These are phyloP conservation scores for Yamadazyma oceani DNA, from an alignment of 1,139 yeast species.

Conservation along the genomic window DNA sequence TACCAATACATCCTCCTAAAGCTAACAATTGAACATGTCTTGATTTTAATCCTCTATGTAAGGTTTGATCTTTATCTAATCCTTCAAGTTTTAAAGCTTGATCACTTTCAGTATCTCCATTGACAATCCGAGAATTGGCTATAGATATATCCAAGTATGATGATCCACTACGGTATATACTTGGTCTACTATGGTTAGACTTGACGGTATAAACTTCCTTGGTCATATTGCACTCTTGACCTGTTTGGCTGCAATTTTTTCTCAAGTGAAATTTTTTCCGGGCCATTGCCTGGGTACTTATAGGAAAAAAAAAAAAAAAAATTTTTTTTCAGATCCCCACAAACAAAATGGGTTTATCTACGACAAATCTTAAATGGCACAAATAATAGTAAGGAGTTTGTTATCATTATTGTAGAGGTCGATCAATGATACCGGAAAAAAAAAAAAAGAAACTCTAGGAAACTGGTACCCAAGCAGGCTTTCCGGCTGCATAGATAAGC, in stretches of 20 bases:
- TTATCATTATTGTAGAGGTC: no score
- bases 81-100: conserved; percentile 3
- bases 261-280: no score
- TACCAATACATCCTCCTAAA: conserved; percentile 43
- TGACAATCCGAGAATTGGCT: conserved; percentile 32
- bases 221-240: conserved; percentile 5
- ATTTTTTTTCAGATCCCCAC: no score
- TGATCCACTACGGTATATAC: conserved; percentile 19
- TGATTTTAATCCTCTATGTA: conserved; percentile 18
- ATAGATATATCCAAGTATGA: conserved; percentile 32
- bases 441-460: no score
- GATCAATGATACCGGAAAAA: no score
- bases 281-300: no score
- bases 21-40: conserved; percentile 42
- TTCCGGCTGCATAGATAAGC: no score
- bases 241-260: not conserved
- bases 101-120: conserved; percentile 26
- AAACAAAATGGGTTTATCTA: no score
- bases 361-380: no score
- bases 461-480: no score
- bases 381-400: no score
- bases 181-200: conserved; percentile 16
- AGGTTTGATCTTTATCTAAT: conserved; percentile 10
- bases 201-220: conserved; percentile 17
- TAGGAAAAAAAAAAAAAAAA: no score